These are phyloP conservation scores for Hsuehochloa calcarea DNA, from an alignment of 176 grass and related monocot genomes.

Conservation along the genomic window DNA sequence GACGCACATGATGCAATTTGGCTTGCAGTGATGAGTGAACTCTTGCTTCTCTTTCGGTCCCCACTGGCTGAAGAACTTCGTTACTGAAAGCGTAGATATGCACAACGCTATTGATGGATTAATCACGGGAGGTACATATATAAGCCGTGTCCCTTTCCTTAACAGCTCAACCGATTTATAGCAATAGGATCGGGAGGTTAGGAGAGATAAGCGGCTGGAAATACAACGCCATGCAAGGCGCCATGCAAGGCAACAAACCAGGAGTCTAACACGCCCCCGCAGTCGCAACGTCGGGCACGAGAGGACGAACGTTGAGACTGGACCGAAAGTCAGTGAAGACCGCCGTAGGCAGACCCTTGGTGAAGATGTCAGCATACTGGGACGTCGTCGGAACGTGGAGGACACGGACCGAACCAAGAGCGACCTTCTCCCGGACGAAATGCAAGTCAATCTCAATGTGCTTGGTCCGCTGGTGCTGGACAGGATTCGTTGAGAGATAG, in stretches of 20 bases:
- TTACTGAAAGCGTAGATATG: too few species aligned
- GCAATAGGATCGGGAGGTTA: too few species aligned
- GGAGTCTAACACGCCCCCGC: neutral
- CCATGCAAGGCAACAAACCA: neutral
- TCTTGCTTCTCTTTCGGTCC: neutral
- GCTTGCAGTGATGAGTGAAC: too few species aligned
- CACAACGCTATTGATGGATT: neutral
- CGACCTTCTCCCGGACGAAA: neutral
- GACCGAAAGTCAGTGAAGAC: neutral
- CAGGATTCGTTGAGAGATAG: too few species aligned
- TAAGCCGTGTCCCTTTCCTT: neutral
- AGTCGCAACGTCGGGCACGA: neutral
- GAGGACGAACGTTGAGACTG: neutral
- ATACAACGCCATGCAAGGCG: too few species aligned
- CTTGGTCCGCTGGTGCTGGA: too few species aligned
- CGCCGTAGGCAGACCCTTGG: neutral
- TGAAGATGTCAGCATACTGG: neutral
- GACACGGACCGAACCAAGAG: neutral
- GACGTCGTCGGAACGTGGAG: neutral
- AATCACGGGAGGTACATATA: neutral
- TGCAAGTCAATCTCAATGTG: neutral
- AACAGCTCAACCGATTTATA: fast-evolving
- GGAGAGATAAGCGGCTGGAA: too few species aligned
- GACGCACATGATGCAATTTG: too few species aligned
- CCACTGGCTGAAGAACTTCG: too few species aligned